These are phyloP conservation scores for Pulveroboletus sp. DNA, from an alignment of 768 basidiomycete species.

Conservation along the genomic window DNA sequence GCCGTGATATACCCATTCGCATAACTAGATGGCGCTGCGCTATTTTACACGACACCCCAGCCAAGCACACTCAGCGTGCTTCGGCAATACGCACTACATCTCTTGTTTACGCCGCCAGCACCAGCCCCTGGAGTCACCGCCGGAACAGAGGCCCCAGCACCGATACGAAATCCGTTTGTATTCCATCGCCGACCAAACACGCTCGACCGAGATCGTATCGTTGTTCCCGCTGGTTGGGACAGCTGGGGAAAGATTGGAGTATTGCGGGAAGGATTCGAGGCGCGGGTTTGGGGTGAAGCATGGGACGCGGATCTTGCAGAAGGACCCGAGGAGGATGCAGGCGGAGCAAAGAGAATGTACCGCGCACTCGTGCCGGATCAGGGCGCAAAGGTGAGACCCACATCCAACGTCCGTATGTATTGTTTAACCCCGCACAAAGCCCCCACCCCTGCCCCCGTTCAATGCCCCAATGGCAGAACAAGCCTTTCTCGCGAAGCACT, in stretches of 20 bases:
- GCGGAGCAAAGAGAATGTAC: constrained; percentile 67
- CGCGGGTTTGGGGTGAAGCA: constrained; percentile 72
- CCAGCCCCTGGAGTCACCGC: constrained; percentile 41
- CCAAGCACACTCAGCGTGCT: constrained; percentile 74
- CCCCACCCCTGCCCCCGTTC: constrained; percentile 67
- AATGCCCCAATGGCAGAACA: constrained; percentile 87
- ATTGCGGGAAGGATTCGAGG: constrained; percentile 88
- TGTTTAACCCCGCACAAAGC: constrained; percentile 35
- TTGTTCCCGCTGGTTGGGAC: constrained; percentile 97
- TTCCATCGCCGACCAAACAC: constrained; percentile 88
- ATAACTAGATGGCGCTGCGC: constrained; percentile 78
- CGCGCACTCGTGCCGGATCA: constrained; percentile 71
- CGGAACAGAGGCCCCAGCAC: constrained; percentile 39
- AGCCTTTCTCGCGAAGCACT: constrained; percentile 85
- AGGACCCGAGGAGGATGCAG: constrained; percentile 40
- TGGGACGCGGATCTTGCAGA: constrained; percentile 72
- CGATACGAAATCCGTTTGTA: constrained; percentile 77
- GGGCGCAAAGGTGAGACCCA: constrained; percentile 58
- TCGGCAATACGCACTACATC: constrained; percentile 77
- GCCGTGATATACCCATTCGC: neutral
- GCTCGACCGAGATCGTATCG: constrained; percentile 87
- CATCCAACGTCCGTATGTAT: neutral
- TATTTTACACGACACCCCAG: constrained; percentile 88
- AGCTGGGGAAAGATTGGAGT: constrained; percentile 95
- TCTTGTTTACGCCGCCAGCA: constrained; percentile 61